Base-by-base conservation (phyloP, 192 early-diverging fungal species). In the Podila epicladia region DNA sequence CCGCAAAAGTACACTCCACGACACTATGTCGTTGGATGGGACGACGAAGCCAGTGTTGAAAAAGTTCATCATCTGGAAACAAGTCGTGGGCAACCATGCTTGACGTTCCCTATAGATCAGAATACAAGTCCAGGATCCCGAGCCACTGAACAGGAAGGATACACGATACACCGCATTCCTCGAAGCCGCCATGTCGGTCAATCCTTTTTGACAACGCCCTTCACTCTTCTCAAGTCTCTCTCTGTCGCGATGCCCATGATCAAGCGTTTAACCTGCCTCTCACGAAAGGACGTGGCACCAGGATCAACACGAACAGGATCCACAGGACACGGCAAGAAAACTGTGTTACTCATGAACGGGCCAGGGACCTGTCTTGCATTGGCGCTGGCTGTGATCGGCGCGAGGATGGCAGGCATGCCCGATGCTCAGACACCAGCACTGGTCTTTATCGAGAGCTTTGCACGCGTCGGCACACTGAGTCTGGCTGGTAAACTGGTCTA, bases 391-490 rank as follows among this genome's bases (percentile, higher is more conserved):
- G 77, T 80, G 24, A 73, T 80, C 60, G 77, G 71, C 2, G 45
- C 70, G 4, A 32, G 77, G 24, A 69, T 80, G 57, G 15, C 64
- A 24, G 77, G 77, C 17, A 58, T 80, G 11, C 65, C 70, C 7
- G 67, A 73, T 45, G 71, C 72, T 3, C 66, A 58, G 49, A 80
- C 77, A 2, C 71, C 77, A 3, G 85, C 86, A 8, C 74, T 97
- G 12, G 75, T 98, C 9, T 98, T 93, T 85, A 83, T 99, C 3
- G 97, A 99, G 84, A 95, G 95, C 9, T 93, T 95, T 89, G 97
- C 98, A 28, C 86, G 98, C 19, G 96, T 98, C 0, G 64, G 84
- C 11, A 85, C 86, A 3, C 74, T 98, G n/a, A 98, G 97, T n/a
- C 75, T 99, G 7, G 91, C 95, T 0, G 97, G 96, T 9, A 91